phyloP scores from a whole-genome alignment of 352 stramenopile genomes.

The Plasmopara muralis region DNA sequence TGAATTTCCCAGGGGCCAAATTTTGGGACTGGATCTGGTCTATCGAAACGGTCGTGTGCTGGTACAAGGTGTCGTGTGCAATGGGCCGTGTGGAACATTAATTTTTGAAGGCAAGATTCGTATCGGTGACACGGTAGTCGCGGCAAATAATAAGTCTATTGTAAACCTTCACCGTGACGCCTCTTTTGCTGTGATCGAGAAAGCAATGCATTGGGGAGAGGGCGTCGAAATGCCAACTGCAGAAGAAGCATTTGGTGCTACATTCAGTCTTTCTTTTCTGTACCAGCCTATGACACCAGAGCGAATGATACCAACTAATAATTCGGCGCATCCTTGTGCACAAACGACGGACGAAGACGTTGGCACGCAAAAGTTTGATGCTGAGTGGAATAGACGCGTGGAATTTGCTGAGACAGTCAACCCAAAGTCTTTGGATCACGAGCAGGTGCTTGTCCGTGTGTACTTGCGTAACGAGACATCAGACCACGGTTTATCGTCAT shows the following conservation, averaged over 20 bases:
- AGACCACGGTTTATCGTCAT: conserved; percentile 65
- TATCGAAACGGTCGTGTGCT: conserved; percentile 70
- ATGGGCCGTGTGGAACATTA: conserved; percentile 51
- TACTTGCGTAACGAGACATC: conserved; percentile 68
- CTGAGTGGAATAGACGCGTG: conserved; percentile 79
- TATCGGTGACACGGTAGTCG: conserved; percentile 74
- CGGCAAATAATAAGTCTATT: conserved; percentile 72
- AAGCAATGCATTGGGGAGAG: conserved; percentile 37
- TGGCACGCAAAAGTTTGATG: conserved; percentile 42
- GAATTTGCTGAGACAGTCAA: conserved; percentile 61
- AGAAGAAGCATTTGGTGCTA: conserved; percentile 16
- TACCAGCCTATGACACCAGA: conserved; percentile 39
- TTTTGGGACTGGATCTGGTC: conserved; percentile 74
- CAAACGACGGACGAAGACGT: conserved; percentile 20
- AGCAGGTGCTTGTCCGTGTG: conserved; percentile 63
- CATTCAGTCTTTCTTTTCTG: conserved; percentile 66
- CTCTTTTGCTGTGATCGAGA: conserved; percentile 71
- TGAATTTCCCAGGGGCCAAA: conserved; percentile 46
- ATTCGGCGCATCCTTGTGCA: conserved; percentile 21
- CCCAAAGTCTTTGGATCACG: conserved; percentile 17
- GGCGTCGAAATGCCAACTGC: conserved; percentile 10
- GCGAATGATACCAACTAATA: conserved; percentile 22
- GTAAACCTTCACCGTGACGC: conserved; percentile 76
- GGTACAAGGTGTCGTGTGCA: conserved; percentile 67
- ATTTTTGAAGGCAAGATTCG: conserved; percentile 59